phyloP scores from a whole-genome alignment of 1,139 yeast genomes.

The Debaryomyces fabryi region DNA sequence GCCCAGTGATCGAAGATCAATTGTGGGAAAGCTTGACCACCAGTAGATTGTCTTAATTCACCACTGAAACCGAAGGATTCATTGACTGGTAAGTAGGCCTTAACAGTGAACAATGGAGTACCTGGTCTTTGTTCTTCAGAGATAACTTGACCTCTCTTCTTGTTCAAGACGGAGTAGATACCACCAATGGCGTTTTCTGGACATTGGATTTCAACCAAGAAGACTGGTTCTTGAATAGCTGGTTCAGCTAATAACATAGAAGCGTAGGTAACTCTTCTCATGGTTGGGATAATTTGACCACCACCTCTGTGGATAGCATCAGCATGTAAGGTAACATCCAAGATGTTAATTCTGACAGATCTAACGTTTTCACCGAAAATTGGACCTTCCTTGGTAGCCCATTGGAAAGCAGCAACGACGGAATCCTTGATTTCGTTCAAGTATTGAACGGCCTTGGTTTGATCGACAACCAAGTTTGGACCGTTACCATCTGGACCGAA shows the following conservation, averaged over 20 bases:
- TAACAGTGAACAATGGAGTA: conserved; percentile 98
- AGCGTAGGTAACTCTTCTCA: conserved; percentile 99
- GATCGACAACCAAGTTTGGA: conserved; percentile 98
- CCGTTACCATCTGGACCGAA: conserved; percentile 99
- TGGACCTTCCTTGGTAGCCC: conserved; percentile 99
- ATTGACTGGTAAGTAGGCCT: conserved; percentile 99
- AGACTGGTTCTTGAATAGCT: conserved; percentile 98
- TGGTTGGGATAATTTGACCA: conserved; percentile 99
- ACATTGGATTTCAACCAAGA: conserved; percentile 99
- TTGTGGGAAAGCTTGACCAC: conserved; percentile 99
- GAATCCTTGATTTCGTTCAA: conserved; percentile 99
- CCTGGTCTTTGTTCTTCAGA: conserved; percentile 99
- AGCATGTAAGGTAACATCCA: conserved; percentile 99
- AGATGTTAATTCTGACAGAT: conserved; percentile 95
- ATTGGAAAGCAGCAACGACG: conserved; percentile 99
- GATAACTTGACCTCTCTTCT: conserved; percentile 99
- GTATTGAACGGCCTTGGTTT: conserved; percentile 99
- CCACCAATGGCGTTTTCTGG: conserved; percentile 99
- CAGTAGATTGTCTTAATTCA: conserved; percentile 99
- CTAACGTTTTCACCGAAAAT: conserved; percentile 95
- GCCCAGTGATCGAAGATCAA: conserved; percentile 99
- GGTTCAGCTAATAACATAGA: conserved; percentile 98
- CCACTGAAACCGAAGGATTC: conserved; percentile 99
- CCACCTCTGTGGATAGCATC: conserved; percentile 99
- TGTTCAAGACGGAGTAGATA: conserved; percentile 99